Evolutionary conservation across 1,139 yeast species (phyloP), one percentile per base, ranked within the genome.

Genomic region (Geotrichum fermentans): DNA sequence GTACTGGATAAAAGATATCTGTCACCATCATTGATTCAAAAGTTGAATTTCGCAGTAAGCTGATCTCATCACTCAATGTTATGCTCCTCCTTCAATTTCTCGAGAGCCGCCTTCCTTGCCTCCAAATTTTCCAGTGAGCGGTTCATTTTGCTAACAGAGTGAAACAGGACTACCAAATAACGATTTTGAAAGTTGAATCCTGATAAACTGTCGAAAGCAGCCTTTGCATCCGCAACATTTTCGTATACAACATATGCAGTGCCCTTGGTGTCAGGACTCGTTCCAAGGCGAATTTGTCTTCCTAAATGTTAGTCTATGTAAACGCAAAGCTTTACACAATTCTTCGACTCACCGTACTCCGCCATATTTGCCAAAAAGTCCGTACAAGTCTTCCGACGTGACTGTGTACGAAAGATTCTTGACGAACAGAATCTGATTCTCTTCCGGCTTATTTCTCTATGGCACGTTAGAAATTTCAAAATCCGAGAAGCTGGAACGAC

Each of bases 121-220:
- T 61, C 64, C 28, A 63, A 43, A 30, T 61, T 64, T 21, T 56
- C 55, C 22, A 52, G 52, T 4, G 58, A 54, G 36, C 50, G 44
- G 30, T 52, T 51, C 59, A 58, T 58, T 36, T 62, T 67, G 45
- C 75, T 79, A n/a, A 75, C 73, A 20, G 64, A 67, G 55, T 72
- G 78, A 53, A 73, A 52, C 47, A 71, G 62, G 7, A 80, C 79
- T 14, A 80, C 80, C 32, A 82, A 61, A 59, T 80, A 82, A 51
- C 87, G 60, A 8, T 81, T 82, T 49, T 77, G 74, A 55, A 77
- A 77, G 58, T 80, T 80, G 56, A 76, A 76, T 0, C 88, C 88
- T 45, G 78, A 77, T 47, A 80, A 63, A 53, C 77, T 80, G 20
- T 70, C 74, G 24, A 74, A 68, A 1, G 85, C 85, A 22, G 65